A percentile compares a stretch with the other conserved stretches of the same genome.
phyloP scores from a whole-genome alignment of 176 grass and related monocot genomes.

The Bromus sterilis region DNA sequence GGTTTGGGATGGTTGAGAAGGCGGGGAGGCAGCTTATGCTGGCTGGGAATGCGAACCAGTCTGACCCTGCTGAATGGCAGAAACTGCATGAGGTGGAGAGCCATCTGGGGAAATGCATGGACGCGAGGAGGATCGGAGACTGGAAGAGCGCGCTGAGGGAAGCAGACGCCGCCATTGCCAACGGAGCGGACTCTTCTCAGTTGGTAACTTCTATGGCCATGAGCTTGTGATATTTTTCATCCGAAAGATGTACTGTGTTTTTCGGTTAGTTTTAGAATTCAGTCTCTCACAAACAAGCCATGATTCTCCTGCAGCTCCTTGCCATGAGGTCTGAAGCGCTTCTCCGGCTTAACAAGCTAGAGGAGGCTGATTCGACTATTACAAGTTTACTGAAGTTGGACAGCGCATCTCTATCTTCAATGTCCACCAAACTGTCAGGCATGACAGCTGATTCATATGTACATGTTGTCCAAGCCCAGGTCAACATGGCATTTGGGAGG shows the following conservation, averaged over 20 bases:
- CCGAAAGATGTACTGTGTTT: not conserved
- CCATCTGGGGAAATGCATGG: constrained; percentile 42
- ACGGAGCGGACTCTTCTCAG: constrained; percentile 46
- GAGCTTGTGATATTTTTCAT: not conserved
- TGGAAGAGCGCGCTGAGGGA: constrained; percentile 48
- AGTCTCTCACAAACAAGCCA: not conserved
- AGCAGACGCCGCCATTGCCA: constrained; percentile 49
- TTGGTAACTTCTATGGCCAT: constrained; percentile 24
- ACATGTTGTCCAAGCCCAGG: constrained; percentile 53
- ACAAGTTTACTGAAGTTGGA: constrained; percentile 24
- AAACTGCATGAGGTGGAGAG: constrained; percentile 52
- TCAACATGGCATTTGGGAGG: constrained; percentile 83
- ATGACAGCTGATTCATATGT: constrained; percentile 62
- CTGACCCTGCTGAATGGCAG: constrained; percentile 27
- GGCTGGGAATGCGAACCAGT: constrained; percentile 17
- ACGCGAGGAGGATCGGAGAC: constrained; percentile 40
- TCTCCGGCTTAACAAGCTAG: constrained; percentile 52
- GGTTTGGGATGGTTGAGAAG: constrained; percentile 49
- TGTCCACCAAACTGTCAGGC: constrained; percentile 34
- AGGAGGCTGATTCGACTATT: constrained; percentile 55
- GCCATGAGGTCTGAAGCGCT: constrained; percentile 70
- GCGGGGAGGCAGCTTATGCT: constrained; percentile 41
- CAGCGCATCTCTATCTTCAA: constrained; percentile 14
- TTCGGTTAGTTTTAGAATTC: not conserved
- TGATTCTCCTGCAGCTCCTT: constrained; percentile 42